These are phyloP conservation scores for Hibiscus tridactylites DNA, from an alignment of 345 rosid species.

Conservation along the genomic window DNA sequence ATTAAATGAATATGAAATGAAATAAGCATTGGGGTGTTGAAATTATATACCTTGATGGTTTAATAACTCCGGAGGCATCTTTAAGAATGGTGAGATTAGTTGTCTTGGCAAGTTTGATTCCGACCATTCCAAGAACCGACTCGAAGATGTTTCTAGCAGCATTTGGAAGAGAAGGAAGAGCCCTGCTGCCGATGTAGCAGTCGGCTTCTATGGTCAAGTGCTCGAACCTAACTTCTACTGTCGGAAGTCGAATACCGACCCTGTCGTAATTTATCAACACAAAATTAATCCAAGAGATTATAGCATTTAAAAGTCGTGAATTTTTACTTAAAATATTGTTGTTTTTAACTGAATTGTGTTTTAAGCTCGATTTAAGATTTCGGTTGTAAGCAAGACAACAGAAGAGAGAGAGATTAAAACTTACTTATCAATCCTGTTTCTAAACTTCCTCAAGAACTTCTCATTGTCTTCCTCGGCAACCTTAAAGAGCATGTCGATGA, in stretches of 20 bases:
- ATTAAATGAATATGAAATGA: not conserved
- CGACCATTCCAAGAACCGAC: slow-evolving; percentile 43
- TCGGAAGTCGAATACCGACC: slow-evolving; percentile 75
- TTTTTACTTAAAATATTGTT: no score
- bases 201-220: slow-evolving; percentile 57
- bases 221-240: slow-evolving; percentile 72
- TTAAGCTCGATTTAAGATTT: no score
- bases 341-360: no score
- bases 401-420: not conserved
- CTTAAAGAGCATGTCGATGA: slow-evolving; percentile 63
- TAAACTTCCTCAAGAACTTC: slow-evolving; percentile 59
- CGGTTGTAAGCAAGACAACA: no score
- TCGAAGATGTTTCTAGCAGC: slow-evolving; percentile 59
- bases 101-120: slow-evolving; percentile 51
- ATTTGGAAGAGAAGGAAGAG: slow-evolving; percentile 82
- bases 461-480: slow-evolving; percentile 90
- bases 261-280: slow-evolving; percentile 19
- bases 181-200: slow-evolving; percentile 69
- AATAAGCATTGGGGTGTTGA: not conserved
- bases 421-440: slow-evolving; percentile 69
- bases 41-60: slow-evolving; percentile 52
- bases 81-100: slow-evolving; percentile 75
- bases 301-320: not conserved
- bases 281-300: not conserved
- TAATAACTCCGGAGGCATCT: slow-evolving; percentile 60